phyloP scores from a whole-genome alignment of 2,329 filamentous ascomycete species.

The Aspergillus sojae region DNA sequence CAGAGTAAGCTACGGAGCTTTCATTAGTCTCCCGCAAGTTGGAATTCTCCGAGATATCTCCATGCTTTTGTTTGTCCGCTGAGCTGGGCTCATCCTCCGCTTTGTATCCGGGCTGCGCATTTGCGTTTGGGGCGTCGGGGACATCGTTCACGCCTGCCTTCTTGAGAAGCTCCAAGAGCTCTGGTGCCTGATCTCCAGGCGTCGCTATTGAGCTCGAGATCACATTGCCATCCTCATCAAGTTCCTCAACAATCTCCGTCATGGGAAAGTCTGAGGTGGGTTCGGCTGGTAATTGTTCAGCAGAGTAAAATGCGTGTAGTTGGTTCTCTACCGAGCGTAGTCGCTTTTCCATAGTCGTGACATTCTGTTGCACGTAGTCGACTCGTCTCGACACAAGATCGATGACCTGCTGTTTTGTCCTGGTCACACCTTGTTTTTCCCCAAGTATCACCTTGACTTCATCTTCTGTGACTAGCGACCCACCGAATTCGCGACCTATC shows the following conservation, averaged over 20 bases:
- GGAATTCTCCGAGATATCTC: background rate
- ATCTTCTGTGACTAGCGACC: constrained; percentile 46
- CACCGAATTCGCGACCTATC: constrained; percentile 48
- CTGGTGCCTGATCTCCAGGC: constrained; percentile 68
- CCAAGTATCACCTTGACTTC: constrained; percentile 61
- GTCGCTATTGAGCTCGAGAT: constrained; percentile 67
- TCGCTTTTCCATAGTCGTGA: constrained; percentile 72
- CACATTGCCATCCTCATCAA: constrained; percentile 89
- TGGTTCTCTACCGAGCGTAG: constrained; percentile 67
- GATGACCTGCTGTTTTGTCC: constrained; percentile 65
- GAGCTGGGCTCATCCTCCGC: constrained; percentile 12
- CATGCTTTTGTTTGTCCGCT: constrained; percentile 7
- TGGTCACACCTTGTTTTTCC: constrained; percentile 44
- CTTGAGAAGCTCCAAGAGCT: constrained; percentile 71
- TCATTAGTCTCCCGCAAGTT: constrained; percentile 12
- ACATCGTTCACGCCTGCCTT: constrained; percentile 71
- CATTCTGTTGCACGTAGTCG: constrained; percentile 87
- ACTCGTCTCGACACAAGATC: constrained; percentile 72
- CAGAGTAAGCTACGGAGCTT: background rate
- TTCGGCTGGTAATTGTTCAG: constrained; percentile 62
- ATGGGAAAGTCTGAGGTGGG: constrained; percentile 72
- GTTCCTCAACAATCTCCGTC: constrained; percentile 87
- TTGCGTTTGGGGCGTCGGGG: constrained; percentile 24
- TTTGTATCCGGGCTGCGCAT: constrained; percentile 17
- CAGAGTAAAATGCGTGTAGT: constrained; percentile 63